These are phyloP conservation scores for Jaltomata sinuosa DNA, from an alignment of 257 asterid genomes.

Conservation along the genomic window DNA sequence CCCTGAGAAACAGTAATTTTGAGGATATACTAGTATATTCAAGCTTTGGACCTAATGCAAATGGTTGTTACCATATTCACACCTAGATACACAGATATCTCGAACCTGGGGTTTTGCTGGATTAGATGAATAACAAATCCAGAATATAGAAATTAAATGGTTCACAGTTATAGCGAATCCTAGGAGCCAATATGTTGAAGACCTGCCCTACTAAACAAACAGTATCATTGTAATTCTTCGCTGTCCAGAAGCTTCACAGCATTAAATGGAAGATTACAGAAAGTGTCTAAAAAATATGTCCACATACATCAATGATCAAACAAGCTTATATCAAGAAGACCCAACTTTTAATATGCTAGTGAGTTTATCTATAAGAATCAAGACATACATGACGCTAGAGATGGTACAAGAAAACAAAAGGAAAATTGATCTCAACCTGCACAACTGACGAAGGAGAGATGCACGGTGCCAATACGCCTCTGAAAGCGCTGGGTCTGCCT, in stretches of 20 bases:
- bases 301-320: background rate
- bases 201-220: background rate
- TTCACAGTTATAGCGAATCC: background rate
- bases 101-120: background rate
- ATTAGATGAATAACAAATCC: background rate
- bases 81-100: background rate
- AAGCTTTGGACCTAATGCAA: background rate
- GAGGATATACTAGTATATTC: background rate
- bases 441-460: conserved; percentile 67
- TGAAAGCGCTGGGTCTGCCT: conserved; percentile 72
- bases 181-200: background rate
- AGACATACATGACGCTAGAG: background rate
- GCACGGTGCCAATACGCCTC: conserved; percentile 80
- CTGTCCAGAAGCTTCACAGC: background rate
- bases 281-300: background rate
- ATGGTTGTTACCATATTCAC: background rate
- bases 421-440: conserved; percentile 41
- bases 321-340: background rate
- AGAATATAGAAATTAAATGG: background rate
- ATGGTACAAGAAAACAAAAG: background rate
- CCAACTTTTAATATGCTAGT: background rate
- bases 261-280: background rate
- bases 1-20: background rate
- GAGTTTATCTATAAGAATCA: background rate
- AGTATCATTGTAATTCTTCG: background rate